These are phyloP conservation scores for Phytophthora litchii DNA, from an alignment of 352 stramenopile genomes.

Conservation along the genomic window DNA sequence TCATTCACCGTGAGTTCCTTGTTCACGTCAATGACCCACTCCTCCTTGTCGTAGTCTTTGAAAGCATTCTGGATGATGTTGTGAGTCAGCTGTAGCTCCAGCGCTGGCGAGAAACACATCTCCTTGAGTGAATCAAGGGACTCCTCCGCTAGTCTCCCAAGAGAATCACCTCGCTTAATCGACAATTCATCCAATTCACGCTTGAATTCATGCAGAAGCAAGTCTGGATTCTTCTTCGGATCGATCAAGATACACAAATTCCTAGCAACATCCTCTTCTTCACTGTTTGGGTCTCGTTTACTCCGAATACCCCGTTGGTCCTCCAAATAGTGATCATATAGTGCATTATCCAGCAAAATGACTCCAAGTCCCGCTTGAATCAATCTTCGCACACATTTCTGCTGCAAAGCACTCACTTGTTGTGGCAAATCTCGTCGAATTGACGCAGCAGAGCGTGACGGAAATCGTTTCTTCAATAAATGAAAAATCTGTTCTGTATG, in stretches of 20 bases:
- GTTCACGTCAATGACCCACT: slow-evolving; percentile 87
- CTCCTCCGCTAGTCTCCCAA: slow-evolving; percentile 74
- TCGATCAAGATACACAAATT: slow-evolving; percentile 85
- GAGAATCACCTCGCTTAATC: slow-evolving; percentile 76
- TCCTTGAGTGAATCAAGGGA: slow-evolving; percentile 79
- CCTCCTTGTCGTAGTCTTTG: slow-evolving; percentile 88
- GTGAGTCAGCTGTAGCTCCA: slow-evolving; percentile 88
- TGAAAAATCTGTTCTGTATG: slow-evolving; percentile 82
- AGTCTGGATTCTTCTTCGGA: slow-evolving; percentile 82
- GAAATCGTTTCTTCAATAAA: slow-evolving; percentile 68
- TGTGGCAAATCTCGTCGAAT: slow-evolving; percentile 73
- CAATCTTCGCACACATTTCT: slow-evolving; percentile 81
- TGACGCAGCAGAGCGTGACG: slow-evolving; percentile 66
- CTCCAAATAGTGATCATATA: slow-evolving; percentile 50
- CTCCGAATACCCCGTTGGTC: slow-evolving; percentile 26
- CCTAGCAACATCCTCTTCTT: slow-evolving; percentile 60
- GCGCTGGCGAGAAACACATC: slow-evolving; percentile 85
- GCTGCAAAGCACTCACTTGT: slow-evolving; percentile 75
- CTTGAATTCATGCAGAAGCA: slow-evolving; percentile 89
- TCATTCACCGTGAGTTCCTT: slow-evolving; percentile 82
- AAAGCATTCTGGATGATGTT: slow-evolving; percentile 91
- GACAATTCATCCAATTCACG: slow-evolving; percentile 85
- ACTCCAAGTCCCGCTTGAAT: slow-evolving; percentile 82
- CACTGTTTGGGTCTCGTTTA: slow-evolving; percentile 31
- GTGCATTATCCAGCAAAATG: slow-evolving; percentile 75